Base-by-base conservation (phyloP, 805 yeast species). In the Candida pseudofarinosa region DNA sequence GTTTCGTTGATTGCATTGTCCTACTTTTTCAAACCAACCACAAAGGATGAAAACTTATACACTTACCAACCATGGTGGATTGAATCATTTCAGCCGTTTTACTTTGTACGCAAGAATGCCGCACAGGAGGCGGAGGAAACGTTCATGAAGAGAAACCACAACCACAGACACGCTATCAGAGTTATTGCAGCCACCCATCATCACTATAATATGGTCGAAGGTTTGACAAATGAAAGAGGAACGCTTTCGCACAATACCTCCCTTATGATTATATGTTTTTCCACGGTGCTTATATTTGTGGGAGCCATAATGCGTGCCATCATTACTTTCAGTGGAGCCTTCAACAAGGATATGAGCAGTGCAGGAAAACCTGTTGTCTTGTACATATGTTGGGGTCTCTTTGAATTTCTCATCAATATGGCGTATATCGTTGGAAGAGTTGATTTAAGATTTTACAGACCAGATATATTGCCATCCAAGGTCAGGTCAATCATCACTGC, bases 41-140 rank as follows among this genome's bases (percentile, higher is more conserved):
- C 65, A 31, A 65, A 62, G 38, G 79, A 78, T 48, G 72, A 70
- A 47, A 57, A 62, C 31, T 67, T 81, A 31, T 72, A 76, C 53
- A 79, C 80, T 50, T 84, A 78, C 59, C 86, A 80, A 59, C 88
- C 95, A 33, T 81, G 83, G 76, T 85, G 93, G 93, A 79, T 85
- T 56, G 80, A 81, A 60, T 72, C 79, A 4, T 83, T 84, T 51
- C 55, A 66, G 20, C 72, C 81, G 14, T 67, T 71, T 40, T 85
- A 85, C 60, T 85, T 71, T 62, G 82, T 80, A n/a, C 67, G 71
- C 49, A 73, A 71, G 44, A 71, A 72, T 42, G 79, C 88, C 1
- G 66, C 74, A 6, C 63, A 63, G 42, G 60, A 64, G 37, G 83
- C 81, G 12, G 77, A 67, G 48, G 67, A 60, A 33, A 58, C 75